Evolutionary conservation across 345 rosid genomes (phyloP).

Genomic region (Noccaea caerulescens): DNA sequence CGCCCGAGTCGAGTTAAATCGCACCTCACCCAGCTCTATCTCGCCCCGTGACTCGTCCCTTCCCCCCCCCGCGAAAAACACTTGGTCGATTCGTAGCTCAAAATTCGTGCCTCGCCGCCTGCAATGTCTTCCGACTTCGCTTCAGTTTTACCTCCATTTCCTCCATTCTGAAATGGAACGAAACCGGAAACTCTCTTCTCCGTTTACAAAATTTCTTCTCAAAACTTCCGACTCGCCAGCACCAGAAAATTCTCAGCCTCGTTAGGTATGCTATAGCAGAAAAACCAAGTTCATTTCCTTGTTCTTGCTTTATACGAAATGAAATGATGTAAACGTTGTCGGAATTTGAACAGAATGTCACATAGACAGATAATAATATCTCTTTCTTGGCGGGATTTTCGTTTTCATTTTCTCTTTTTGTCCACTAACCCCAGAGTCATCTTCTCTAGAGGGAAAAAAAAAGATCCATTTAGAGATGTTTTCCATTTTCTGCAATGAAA

Average conservation of each 20-base stretch:
- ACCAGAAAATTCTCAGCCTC: constrained; percentile 1
- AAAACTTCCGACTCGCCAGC: neutral
- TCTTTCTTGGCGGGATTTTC: neutral
- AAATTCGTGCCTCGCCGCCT: neutral
- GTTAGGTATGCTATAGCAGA: constrained; percentile 36
- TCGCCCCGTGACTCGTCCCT: constrained; percentile 46
- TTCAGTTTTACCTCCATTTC: constrained; percentile 14
- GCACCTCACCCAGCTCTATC: constrained; percentile 41
- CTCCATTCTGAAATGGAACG: constrained; percentile 18
- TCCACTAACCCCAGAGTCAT: constrained; percentile 6
- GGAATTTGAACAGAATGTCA: constrained; percentile 6
- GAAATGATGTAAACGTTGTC: neutral
- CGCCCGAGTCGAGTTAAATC: constrained; percentile 48
- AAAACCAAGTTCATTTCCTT: constrained; percentile 9
- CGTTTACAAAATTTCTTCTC: constrained; percentile 1
- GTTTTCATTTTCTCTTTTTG: constrained; percentile 21
- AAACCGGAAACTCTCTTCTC: constrained; percentile 19
- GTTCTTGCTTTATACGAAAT: constrained; percentile 6
- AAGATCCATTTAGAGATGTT: constrained; percentile 8
- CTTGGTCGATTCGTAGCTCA: constrained; percentile 27
- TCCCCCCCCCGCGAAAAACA: constrained; percentile 5
- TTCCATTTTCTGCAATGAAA: neutral
- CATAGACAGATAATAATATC: neutral
- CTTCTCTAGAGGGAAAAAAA: neutral
- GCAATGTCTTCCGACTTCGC: constrained; percentile 17